Conservation (phyloP, 2,329 filamentous ascomycete genomes). For the Stagonosporopsis tanaceti region DNA sequence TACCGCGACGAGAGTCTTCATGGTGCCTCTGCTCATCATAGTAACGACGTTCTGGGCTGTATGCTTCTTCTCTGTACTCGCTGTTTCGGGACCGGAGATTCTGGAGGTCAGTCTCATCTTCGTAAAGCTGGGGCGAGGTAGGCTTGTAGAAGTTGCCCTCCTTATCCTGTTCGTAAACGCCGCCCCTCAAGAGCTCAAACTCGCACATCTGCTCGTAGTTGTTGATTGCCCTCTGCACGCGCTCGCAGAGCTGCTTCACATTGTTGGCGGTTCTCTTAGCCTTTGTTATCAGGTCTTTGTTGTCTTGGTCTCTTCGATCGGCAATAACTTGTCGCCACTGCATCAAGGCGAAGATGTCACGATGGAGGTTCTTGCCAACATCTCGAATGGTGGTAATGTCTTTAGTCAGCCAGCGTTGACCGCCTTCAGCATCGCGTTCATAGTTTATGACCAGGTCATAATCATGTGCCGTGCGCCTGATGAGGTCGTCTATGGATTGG, state of each 20-base stretch:
- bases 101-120: background rate
- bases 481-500: conserved; percentile 18
- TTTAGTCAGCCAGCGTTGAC: conserved; percentile 26
- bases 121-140: background rate
- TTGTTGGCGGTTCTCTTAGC: conserved; percentile 10
- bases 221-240: conserved; percentile 12
- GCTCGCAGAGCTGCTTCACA: conserved; percentile 12
- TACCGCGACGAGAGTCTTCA: background rate
- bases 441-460: conserved; percentile 33
- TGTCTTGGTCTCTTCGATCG: conserved; percentile 5
- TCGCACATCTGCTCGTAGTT: conserved; percentile 15
- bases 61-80: background rate
- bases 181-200: conserved; percentile 9
- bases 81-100: background rate
- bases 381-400: conserved; percentile 21
- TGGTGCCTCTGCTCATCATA: background rate
- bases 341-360: conserved; percentile 16
- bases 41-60: background rate
- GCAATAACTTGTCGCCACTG: conserved; percentile 9
- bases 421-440: conserved; percentile 22
- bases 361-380: conserved; percentile 22
- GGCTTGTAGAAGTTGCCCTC: conserved; percentile 17
- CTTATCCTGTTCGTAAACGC: conserved; percentile 12
- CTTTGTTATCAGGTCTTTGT: conserved; percentile 6
- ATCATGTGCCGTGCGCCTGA: conserved; percentile 26